These are phyloP conservation scores for Aspergillus viridinutans DNA, from an alignment of 2,329 filamentous ascomycete species.

Conservation along the genomic window DNA sequence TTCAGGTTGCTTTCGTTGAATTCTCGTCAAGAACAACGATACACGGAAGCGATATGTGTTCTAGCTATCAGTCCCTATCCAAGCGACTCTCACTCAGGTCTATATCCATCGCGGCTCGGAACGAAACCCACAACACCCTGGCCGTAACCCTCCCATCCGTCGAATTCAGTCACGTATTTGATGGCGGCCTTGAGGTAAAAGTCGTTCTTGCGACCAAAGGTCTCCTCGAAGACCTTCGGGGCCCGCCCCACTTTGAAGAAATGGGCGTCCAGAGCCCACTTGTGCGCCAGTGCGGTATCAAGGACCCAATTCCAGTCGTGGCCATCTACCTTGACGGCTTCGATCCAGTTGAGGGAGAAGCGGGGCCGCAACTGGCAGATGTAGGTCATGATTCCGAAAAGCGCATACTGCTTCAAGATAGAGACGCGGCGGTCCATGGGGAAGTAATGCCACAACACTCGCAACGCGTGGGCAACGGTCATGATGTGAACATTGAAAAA, in stretches of 20 bases:
- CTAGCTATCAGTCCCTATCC: too few relatives aligned
- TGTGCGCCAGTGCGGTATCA: background rate
- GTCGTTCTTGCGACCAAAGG: conserved; percentile 33
- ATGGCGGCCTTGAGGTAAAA: conserved; percentile 43
- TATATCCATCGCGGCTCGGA: conserved; percentile 4
- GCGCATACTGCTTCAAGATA: conserved; percentile 1
- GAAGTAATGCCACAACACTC: conserved; percentile 1
- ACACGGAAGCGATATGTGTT: too few relatives aligned
- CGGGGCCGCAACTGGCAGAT: conserved; percentile 1
- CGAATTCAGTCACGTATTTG: conserved; percentile 41
- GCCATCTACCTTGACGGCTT: background rate
- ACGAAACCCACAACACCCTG: conserved; percentile 3
- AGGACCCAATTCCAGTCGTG: background rate
- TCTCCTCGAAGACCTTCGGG: conserved; percentile 18
- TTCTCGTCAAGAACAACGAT: too few relatives aligned
- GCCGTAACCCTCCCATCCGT: conserved; percentile 3
- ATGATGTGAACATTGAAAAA: conserved; percentile 3
- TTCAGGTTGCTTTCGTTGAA: too few relatives aligned
- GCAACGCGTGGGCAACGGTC: conserved; percentile 1
- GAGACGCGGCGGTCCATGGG: background rate
- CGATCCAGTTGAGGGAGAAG: background rate
- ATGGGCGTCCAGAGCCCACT: background rate
- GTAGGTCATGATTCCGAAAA: conserved; percentile 2
- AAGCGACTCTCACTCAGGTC: background rate
- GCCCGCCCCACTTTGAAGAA: conserved; percentile 4